phyloP scores from a whole-genome alignment of 495 filamentous ascomycete genomes.

The Penicillium taxi region DNA sequence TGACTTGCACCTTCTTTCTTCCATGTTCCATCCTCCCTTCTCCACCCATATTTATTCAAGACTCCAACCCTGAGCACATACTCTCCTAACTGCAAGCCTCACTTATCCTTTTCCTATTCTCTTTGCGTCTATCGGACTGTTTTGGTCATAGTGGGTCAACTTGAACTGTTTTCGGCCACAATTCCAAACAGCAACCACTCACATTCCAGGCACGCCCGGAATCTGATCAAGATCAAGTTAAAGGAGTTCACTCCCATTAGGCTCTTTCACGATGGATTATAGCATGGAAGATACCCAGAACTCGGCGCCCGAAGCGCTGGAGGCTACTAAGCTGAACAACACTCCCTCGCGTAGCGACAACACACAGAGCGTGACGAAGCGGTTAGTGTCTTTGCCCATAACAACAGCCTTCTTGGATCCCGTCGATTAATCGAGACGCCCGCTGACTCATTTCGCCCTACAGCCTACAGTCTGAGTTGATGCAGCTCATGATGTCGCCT shows the following conservation, averaged over 20 bases:
- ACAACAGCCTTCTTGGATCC: background rate
- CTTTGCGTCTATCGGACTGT: conserved; percentile 12
- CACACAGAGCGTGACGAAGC: conserved; percentile 72
- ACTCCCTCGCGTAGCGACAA: conserved; percentile 48
- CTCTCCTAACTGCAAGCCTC: too few species aligned
- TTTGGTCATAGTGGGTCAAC: too few species aligned
- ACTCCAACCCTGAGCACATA: too few species aligned
- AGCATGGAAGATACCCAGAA: conserved; percentile 66
- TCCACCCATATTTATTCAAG: too few species aligned
- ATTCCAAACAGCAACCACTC: conserved; percentile 36
- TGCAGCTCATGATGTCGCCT: conserved; percentile 93
- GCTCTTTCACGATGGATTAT: conserved; percentile 48
- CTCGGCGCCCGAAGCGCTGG: conserved; percentile 53
- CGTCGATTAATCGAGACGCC: background rate
- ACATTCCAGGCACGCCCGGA: conserved; percentile 20
- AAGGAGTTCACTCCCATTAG: background rate
- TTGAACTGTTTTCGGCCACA: conserved; percentile 29
- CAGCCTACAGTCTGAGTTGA: conserved; percentile 92
- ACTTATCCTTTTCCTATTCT: background rate
- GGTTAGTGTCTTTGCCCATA: conserved; percentile 39
- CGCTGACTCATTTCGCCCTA: conserved; percentile 9
- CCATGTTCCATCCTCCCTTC: background rate
- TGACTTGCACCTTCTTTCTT: too few species aligned
- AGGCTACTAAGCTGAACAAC: conserved; percentile 51
- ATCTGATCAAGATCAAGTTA: conserved; percentile 11